Evolutionary conservation across 148 eudicot species (phyloP), one percentile per base, ranked within the genome.

Genomic region (Rhododendron henanense): DNA sequence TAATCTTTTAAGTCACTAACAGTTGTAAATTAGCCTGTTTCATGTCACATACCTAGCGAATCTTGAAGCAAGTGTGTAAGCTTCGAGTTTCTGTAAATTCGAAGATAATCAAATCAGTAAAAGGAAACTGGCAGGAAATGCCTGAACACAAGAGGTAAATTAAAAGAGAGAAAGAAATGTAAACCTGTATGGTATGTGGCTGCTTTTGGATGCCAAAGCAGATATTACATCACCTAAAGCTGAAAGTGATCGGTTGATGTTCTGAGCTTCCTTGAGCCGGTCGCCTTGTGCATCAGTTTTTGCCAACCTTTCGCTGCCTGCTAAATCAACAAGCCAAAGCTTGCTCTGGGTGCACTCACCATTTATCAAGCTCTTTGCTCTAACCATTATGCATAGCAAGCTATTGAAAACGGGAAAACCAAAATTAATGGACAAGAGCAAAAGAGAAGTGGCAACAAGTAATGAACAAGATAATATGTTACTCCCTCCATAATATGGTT

Each of bases 1-100:
- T 18, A 15, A 45, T 79, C 65, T 35, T 13, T 63, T 23, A 65
- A 79, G 74, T 67, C 45, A 78, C 0, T 84, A n/a, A 2, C 3
- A 74, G 21, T 50, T 86, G 37, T 48, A 48, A 69, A 37, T 55
- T 81, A 41, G 35, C 53, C 77, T 51, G 23, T 28, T 51, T 44
- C 65, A 48, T 77, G 47, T 31, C 11, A 47, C 86, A 15, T 90
- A 96, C 99, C 99, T 89, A 95, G 87, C 74, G 99, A 96, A 88
- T 94, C 96, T 90, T 95, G 99, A 67, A 96, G 94, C 78, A 96
- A 80, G 89, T 96, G 99, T 19, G 99, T 95, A 82, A 96, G 86
- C 92, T 95, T 96, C n/a, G 98, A 96, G 80, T 96, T 96, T 90
- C 99, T 94, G 93, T 80, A 84, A 85, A 88, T 21, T 80, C 78